A percentile compares a stretch with the other conserved stretches of the same genome.
These are phyloP conservation scores for Colletotrichum somersetense DNA, from an alignment of 2,329 filamentous ascomycete species.

Conservation along the genomic window DNA sequence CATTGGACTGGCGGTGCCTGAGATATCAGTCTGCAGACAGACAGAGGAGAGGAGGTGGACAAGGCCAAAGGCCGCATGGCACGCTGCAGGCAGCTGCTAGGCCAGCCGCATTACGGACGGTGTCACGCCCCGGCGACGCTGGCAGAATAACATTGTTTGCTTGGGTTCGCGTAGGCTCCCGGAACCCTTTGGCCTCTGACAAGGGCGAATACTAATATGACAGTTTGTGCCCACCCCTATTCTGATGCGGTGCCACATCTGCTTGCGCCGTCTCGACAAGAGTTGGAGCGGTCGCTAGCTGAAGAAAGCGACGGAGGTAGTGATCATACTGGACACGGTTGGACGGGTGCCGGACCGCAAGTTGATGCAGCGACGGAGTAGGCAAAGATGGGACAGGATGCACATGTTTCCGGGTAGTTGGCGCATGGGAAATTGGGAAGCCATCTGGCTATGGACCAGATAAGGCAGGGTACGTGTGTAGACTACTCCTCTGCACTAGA, in stretches of 20 bases:
- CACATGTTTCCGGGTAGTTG: conserved; percentile 29
- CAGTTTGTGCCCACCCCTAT: neutral
- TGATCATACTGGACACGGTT: neutral
- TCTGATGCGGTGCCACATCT: conserved; percentile 1
- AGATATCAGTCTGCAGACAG: neutral
- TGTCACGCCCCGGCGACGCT: neutral
- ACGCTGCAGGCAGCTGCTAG: conserved; percentile 32
- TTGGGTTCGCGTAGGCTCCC: conserved; percentile 18
- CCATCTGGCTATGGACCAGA: neutral
- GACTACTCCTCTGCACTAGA: neutral
- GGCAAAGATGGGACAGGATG: conserved; percentile 18
- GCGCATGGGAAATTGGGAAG: conserved; percentile 15
- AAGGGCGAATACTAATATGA: too few relatives aligned
- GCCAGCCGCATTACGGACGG: conserved; percentile 29
- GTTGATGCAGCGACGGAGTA: conserved; percentile 8
- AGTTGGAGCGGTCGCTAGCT: neutral
- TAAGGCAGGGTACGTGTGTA: neutral
- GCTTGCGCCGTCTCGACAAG: conserved; percentile 20
- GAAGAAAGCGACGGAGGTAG: neutral
- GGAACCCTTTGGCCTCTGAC: neutral
- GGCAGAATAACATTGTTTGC: conserved; percentile 18
- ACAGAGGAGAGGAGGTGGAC: neutral
- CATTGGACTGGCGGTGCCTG: neutral
- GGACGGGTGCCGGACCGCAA: neutral
- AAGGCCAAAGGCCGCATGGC: conserved; percentile 17